Base-by-base conservation (phyloP, 208 protist species). In the Naegleria gruberi region DNA sequence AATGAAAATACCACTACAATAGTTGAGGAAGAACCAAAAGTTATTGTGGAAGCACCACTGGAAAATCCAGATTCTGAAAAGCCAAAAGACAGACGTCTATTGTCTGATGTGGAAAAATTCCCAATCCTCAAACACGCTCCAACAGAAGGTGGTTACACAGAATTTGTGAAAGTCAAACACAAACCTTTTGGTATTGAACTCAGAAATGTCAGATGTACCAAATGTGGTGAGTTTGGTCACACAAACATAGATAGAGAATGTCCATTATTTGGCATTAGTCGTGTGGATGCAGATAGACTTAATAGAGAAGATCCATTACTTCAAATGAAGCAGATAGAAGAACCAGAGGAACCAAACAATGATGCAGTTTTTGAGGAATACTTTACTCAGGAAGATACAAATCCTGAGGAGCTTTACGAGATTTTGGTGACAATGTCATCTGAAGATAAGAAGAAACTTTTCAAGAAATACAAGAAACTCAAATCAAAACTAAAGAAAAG, bases 101-200 rank as follows among this genome's bases (percentile, higher is more conserved):
- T 90, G 3, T 40, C 41, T 40, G 85, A 87, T 30, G 87, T 12
- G 41, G 90, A 90, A 83, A 84, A 87, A 43, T 90, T 90, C 51
- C 55, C 47, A 0, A 5, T 91, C 30, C 44, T 91, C 0, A 84
- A 90, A 73, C 26, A 87, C 8, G 90, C 90, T 41, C 90, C 90
- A 37, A 65, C 46, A 37, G 10, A 84, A 44, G 86, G 86, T 40
- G 42, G 23, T 30, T 86, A 90, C 8, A 55, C 55, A 41, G 30
- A 46, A 30, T 17, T 41, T 85, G 81, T 87, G 26, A 89, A 91
- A 30, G 82, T 91, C 3, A 42, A 34, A 43, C 86, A 91, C 44
- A 55, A 87, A 57, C 90, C 90, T 8, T 91, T 91, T 87, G 90
- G 44, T 85, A 74, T 91, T 37, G 57, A 91, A 30, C 7, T 91